A percentile compares a stretch with the other conserved stretches of the same genome.
These are phyloP conservation scores for Alternaria angustiovoidea DNA, from an alignment of 2,329 filamentous ascomycete species.

Conservation along the genomic window DNA sequence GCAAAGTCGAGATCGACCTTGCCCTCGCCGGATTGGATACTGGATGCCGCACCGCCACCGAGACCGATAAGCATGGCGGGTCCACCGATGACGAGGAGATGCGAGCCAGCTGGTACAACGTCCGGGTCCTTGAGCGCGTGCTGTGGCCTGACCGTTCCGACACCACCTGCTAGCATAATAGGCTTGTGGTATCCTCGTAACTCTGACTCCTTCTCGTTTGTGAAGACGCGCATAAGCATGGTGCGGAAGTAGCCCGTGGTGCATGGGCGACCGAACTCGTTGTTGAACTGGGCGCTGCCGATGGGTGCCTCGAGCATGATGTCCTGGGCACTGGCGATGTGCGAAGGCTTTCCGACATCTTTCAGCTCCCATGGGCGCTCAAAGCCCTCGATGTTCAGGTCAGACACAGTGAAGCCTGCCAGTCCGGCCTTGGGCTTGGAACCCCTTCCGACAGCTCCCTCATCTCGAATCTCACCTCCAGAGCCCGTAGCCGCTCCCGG, in stretches of 20 bases:
- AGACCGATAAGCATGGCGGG: constrained; percentile 98
- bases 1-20: constrained; percentile 95
- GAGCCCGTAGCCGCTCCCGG: constrained; percentile 94
- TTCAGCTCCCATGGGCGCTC: constrained; percentile 83
- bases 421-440: constrained; percentile 93
- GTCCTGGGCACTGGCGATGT: constrained; percentile 92
- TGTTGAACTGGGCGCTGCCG: constrained; percentile 94
- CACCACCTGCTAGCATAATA: constrained; percentile 96
- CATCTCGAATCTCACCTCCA: constrained; percentile 94
- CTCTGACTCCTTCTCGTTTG: constrained; percentile 70
- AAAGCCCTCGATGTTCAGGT: constrained; percentile 86
- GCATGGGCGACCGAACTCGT: constrained; percentile 92
- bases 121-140: constrained; percentile 86
- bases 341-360: constrained; percentile 85
- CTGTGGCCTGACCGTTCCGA: constrained; percentile 89
- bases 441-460: constrained; percentile 91
- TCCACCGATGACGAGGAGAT: constrained; percentile 90
- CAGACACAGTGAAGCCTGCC: constrained; percentile 92
- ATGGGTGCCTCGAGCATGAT: constrained; percentile 99
- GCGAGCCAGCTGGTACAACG: constrained; percentile 84
- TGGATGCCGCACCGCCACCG: constrained; percentile 93
- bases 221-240: constrained; percentile 73
- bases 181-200: constrained; percentile 96
- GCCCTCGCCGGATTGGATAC: constrained; percentile 84
- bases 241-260: constrained; percentile 92